Percentiles rank a stretch among this genome's conserved stretches.
Evolutionary conservation across 345 rosid species (phyloP).

Genomic region (Lagerstroemia speciosa): DNA sequence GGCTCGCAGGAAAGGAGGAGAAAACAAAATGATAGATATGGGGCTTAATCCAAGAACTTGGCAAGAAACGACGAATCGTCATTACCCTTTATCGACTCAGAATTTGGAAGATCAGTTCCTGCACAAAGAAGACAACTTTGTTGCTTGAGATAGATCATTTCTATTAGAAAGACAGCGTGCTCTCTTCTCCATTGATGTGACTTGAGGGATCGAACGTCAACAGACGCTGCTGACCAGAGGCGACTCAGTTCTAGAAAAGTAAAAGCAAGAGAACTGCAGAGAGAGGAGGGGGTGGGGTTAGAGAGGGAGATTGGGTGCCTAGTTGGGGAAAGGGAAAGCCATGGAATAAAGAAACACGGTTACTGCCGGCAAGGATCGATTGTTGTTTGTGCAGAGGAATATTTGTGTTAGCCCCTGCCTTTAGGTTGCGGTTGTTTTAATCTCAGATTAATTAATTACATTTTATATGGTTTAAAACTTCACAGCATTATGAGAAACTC

Average conservation of each 20-base stretch:
- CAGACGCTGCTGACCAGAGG: background rate
- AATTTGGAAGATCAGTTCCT: background rate
- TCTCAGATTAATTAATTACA: too few species aligned
- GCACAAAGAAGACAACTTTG: background rate
- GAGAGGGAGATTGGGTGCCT: background rate
- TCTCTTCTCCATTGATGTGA: background rate
- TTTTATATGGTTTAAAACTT: too few species aligned
- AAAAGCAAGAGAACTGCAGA: slow-evolving; percentile 1
- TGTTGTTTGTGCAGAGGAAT: background rate
- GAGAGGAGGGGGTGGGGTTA: background rate
- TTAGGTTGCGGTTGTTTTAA: background rate
- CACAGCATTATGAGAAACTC: too few species aligned
- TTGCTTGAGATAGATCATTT: background rate
- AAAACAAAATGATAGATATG: too few species aligned
- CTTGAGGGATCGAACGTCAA: slow-evolving; percentile 1
- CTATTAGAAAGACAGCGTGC: background rate
- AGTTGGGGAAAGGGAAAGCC: background rate
- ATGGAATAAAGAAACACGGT: background rate
- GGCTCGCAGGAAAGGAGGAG: too few species aligned
- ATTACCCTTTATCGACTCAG: background rate
- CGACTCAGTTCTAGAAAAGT: slow-evolving; percentile 7
- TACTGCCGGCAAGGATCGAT: background rate
- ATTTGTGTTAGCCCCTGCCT: background rate
- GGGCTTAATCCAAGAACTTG: background rate
- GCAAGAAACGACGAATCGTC: background rate